These are phyloP conservation scores for Juglanconis sp. DNA, from an alignment of 2,329 filamentous ascomycete genomes.

Conservation along the genomic window DNA sequence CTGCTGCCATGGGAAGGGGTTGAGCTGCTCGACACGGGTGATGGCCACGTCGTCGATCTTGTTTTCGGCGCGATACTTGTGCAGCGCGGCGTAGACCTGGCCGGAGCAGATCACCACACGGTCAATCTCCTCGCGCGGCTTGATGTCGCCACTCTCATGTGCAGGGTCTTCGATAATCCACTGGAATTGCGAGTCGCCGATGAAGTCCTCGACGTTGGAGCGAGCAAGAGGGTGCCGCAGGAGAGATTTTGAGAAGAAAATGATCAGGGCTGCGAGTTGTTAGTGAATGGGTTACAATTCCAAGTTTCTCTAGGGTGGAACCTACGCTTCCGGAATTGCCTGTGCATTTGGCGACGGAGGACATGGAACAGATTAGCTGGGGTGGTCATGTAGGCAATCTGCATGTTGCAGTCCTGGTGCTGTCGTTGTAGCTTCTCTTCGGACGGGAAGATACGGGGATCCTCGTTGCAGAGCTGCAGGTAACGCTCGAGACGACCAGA, in stretches of 20 bases:
- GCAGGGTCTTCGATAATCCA: slow-evolving; percentile 94
- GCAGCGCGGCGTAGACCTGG: slow-evolving; percentile 86
- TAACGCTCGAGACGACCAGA: slow-evolving; percentile 97
- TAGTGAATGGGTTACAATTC: slow-evolving; percentile 20
- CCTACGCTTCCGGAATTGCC: slow-evolving; percentile 98
- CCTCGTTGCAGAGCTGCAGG: slow-evolving; percentile 95
- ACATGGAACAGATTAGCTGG: slow-evolving; percentile 96
- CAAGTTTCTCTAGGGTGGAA: slow-evolving; percentile 21
- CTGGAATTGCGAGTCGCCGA: slow-evolving; percentile 85
- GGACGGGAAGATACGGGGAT: slow-evolving; percentile 87
- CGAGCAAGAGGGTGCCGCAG: slow-evolving; percentile 91
- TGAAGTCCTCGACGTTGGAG: slow-evolving; percentile 87
- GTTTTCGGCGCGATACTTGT: slow-evolving; percentile 86
- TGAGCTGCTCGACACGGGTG: slow-evolving; percentile 93
- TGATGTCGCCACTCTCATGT: slow-evolving; percentile 73
- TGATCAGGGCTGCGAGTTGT: slow-evolving; percentile 66
- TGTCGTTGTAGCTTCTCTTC: slow-evolving; percentile 89
- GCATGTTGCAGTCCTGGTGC: slow-evolving; percentile 99
- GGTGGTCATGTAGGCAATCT: slow-evolving; percentile 95
- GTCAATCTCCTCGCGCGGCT: slow-evolving; percentile 79
- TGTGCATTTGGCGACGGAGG: slow-evolving; percentile 94
- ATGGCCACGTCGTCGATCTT: slow-evolving; percentile 88
- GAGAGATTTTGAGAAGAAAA: slow-evolving; percentile 98
- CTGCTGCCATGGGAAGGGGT: slow-evolving; percentile 98
- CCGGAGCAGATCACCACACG: slow-evolving; percentile 92